Conservation (phyloP, 805 yeast species). For the Ogataea chonburiensis region DNA sequence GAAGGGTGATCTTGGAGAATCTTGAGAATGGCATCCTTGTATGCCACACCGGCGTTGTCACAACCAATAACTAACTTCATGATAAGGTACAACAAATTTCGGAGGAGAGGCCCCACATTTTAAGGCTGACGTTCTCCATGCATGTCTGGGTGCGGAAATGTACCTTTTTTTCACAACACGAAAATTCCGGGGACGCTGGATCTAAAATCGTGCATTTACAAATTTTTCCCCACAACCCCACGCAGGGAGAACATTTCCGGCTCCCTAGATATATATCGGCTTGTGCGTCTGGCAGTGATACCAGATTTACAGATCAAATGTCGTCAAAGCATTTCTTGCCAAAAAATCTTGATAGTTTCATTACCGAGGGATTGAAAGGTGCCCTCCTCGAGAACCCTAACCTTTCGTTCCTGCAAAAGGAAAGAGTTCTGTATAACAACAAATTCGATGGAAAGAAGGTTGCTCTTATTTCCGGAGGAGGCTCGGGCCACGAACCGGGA, state of each 20-base stretch:
- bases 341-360: constrained; percentile 34
- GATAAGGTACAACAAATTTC: no score
- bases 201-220: no score
- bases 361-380: constrained; percentile 39
- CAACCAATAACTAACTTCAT: constrained; percentile 35
- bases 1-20: constrained; percentile 33
- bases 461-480: constrained; percentile 40
- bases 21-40: constrained; percentile 38
- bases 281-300: no score
- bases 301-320: constrained; percentile 27
- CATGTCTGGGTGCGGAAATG: neutral
- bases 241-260: no score
- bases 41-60: constrained; percentile 46
- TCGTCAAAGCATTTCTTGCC: constrained; percentile 46
- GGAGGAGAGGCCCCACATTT: neutral
- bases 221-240: no score
- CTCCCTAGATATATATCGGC: no score
- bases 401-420: constrained; percentile 37
- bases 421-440: constrained; percentile 39
- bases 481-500: constrained; percentile 46
- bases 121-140: no score
- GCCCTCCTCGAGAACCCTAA: constrained; percentile 39
- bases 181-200: neutral
- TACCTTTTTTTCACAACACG: neutral
- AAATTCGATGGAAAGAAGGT: constrained; percentile 29